phyloP scores from a whole-genome alignment of 1,139 yeast genomes.

The Protomyces arabidopsidicola region DNA sequence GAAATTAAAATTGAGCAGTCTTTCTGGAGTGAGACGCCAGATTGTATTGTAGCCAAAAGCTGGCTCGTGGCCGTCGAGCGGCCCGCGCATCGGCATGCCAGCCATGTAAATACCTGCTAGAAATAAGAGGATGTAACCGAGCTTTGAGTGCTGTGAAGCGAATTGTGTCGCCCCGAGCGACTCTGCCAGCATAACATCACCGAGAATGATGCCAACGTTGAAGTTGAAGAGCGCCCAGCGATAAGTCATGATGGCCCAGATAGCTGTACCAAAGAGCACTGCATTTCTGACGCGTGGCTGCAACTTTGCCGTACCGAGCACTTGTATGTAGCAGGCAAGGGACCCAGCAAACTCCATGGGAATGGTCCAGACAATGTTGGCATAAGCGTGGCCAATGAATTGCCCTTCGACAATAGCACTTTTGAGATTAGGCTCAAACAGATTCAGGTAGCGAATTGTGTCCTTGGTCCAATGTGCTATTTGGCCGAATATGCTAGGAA shows the following conservation, averaged over 20 bases:
- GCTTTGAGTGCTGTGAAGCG: neutral
- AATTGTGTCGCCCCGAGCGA: neutral
- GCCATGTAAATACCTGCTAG: conserved; percentile 8
- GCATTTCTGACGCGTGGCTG: neutral
- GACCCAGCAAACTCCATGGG: conserved; percentile 20
- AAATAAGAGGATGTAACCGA: neutral
- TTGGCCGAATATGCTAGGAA: neutral
- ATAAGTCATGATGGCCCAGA: neutral
- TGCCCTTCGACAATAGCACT: neutral
- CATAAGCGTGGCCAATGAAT: conserved; percentile 13
- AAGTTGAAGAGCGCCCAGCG: conserved; percentile 10
- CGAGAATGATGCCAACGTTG: conserved; percentile 6
- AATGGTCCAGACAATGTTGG: conserved; percentile 17
- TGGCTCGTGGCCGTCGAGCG: neutral
- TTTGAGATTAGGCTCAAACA: conserved; percentile 2
- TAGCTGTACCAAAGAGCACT: neutral
- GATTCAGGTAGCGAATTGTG: conserved; percentile 3
- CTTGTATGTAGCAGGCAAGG: conserved; percentile 1
- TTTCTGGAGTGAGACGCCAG: conserved; percentile 8
- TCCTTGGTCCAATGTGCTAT: conserved; percentile 9
- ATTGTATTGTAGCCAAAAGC: neutral
- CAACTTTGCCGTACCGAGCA: conserved; percentile 5
- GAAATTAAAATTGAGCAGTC: neutral
- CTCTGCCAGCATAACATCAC: neutral
- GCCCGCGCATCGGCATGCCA: conserved; percentile 10